Conservation (phyloP, 2,329 filamentous ascomycete species). For the Neophaeococcomyces mojaviensis region DNA sequence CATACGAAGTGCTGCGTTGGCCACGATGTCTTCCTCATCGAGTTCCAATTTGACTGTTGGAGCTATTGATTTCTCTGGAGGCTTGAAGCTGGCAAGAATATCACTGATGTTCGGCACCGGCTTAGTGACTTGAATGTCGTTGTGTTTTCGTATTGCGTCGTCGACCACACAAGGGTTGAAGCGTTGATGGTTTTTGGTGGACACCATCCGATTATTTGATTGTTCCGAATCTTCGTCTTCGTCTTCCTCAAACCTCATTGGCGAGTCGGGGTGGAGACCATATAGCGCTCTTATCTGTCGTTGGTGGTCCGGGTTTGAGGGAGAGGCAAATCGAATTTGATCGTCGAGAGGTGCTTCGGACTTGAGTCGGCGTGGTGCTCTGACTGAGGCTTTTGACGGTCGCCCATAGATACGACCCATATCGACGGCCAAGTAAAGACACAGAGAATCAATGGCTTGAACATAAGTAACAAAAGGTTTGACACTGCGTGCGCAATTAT, state of each 20-base stretch:
- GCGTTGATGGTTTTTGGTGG: too few species aligned
- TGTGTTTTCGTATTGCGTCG: not conserved
- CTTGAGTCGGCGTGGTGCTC: not conserved
- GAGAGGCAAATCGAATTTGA: not conserved
- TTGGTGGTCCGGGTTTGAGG: not conserved
- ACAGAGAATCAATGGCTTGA: not conserved
- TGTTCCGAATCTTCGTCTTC: not conserved
- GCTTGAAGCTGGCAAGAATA: slow-evolving; percentile 1
- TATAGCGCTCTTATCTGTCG: slow-evolving; percentile 1
- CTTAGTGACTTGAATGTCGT: not conserved
- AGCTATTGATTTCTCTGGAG: not conserved
- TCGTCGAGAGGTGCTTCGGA: slow-evolving; percentile 3
- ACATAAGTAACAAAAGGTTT: too few species aligned
- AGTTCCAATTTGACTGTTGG: slow-evolving; percentile 4
- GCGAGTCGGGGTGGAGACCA: not conserved
- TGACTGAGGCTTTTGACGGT: too few species aligned
- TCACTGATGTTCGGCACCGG: not conserved
- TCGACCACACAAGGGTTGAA: not conserved
- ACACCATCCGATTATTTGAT: not conserved
- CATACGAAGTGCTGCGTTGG: not conserved
- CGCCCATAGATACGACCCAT: not conserved
- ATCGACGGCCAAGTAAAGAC: not conserved
- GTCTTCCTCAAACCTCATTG: not conserved
- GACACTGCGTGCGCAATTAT: too few species aligned
- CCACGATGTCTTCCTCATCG: not conserved